Evolutionary conservation across 768 basidiomycete species (phyloP).

Genomic region (Terana coerulea): DNA sequence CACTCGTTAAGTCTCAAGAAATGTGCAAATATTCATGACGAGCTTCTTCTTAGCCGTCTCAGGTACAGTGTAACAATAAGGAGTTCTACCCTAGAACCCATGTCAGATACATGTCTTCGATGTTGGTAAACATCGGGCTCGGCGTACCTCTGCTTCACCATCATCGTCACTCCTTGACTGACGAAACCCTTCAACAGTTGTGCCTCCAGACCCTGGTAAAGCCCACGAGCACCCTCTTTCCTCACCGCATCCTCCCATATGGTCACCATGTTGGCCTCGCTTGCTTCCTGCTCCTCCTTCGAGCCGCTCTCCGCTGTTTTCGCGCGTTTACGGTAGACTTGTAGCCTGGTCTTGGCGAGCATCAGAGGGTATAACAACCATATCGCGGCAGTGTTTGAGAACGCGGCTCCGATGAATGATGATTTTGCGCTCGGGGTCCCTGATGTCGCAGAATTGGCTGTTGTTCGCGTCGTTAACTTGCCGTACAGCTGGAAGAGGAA

Average conservation of each 20-base stretch:
- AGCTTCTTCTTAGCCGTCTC: slow-evolving; percentile 1
- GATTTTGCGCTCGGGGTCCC: slow-evolving; percentile 32
- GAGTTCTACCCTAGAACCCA: slow-evolving; percentile 6
- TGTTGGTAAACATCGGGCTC: too few relatives aligned
- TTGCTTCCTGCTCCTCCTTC: background rate
- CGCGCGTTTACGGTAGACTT: slow-evolving; percentile 35
- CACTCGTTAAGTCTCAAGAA: too few relatives aligned
- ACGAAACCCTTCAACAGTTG: slow-evolving; percentile 53
- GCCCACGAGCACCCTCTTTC: slow-evolving; percentile 21
- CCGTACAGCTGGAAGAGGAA: slow-evolving; percentile 50
- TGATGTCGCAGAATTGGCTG: slow-evolving; percentile 24
- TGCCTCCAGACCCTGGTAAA: slow-evolving; percentile 52
- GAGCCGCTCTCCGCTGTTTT: slow-evolving; percentile 9
- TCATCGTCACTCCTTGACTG: slow-evolving; percentile 53
- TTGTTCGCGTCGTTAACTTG: slow-evolving; percentile 29
- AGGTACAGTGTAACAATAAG: slow-evolving; percentile 10
- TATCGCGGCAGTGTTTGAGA: slow-evolving; percentile 49
- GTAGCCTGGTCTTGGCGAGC: slow-evolving; percentile 54
- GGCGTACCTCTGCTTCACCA: slow-evolving; percentile 52
- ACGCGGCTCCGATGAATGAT: slow-evolving; percentile 54
- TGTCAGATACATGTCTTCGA: background rate
- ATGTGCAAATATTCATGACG: too few relatives aligned
- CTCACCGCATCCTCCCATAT: slow-evolving; percentile 16
- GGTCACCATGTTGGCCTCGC: slow-evolving; percentile 21
- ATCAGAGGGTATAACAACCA: slow-evolving; percentile 54